Base-by-base conservation (phyloP, 1,284 basidiomycete species). In the Austroboletus novae-zelandiae region DNA sequence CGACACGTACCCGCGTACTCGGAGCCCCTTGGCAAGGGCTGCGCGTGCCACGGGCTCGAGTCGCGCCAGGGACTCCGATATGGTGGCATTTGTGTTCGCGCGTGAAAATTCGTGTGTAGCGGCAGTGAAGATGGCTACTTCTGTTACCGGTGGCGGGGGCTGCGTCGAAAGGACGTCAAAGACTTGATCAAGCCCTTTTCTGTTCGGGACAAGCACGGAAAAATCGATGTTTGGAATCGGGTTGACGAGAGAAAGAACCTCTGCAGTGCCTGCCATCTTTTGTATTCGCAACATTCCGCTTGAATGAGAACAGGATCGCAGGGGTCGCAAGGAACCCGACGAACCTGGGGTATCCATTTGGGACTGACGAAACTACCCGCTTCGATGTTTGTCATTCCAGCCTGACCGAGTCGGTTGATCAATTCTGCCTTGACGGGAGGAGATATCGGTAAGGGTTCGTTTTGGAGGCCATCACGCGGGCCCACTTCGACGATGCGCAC, bases 401-500 rank as follows among this genome's bases (percentile, higher is more conserved):
- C 84, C 9, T 71, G 65, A 6, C 80, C 81, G 5, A 98, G 81
- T 13, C 85, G 73, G 53, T 89, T 80, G 54, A 98, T 86, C 43
- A 98, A 79, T 58, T 91, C 86, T 39, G 86, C 81, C 69, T 96
- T 97, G 56, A 88, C 74, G 11, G 81, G 76, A 0, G 85, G 83
- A 5, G 90, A 79, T 4, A 96, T 85, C 9, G 84, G 73, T 0
- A 77, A 76, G 57, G 87, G 85, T 64, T 98, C 91, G 65, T 98
- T 98, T 73, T 98, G 95, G 14, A 98, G 75, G 1, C 95, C 95
- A 69, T 98, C 95, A 20, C 95, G 77, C 1, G 94, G 91, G 0
- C 91, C 91, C 5, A 97, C 94, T 71, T 98, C 95, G 48, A 98
- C 90, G 43, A 98, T 89, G 42, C 61, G 68, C 9, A 66, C 67